Base-by-base conservation (phyloP, 192 early-diverging fungal genomes). In the Coemansia sp. region DNA sequence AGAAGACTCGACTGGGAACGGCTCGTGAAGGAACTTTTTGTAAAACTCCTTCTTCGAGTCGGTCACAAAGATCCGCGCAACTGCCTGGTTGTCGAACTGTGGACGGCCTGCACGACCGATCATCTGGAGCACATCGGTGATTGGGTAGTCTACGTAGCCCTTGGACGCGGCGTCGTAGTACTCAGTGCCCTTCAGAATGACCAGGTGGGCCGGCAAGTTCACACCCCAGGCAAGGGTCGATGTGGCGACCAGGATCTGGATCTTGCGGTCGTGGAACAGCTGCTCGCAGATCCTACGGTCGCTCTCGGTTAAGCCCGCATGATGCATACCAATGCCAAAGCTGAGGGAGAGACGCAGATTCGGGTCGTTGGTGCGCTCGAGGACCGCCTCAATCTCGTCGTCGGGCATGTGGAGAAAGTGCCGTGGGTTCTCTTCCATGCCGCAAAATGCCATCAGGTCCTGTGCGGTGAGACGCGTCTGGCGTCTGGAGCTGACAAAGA, bases 61-160 rank as follows among this genome's bases (percentile, higher is more conserved):
- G 19, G 92, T 89, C 0, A 98, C 94, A 60, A 99, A 84, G 39
- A 99, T 89, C 8, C 85, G 76, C 2, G 94, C 92, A 29, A 96
- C 80, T 18, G 92, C 96, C 23, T 83, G 84, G 56, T 89, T 82
- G 64, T 98, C 96, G 49, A 92, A 98, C 72, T 96, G 93, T 7
- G 92, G 94, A 33, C 97, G 82, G 16, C 83, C 94, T 5, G 97
- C 97, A 49, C 94, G 86, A 14, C 94, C 97, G 82, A 99, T 92
- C 94, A 98, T 99, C 67, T 98, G 97, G 34, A 98, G 68, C 6
- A 99, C 88, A 64, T 99, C 94, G 7, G 97, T 96, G 46, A 98
- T 92, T 0, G 94, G 94, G 51, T 90, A 92, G 53, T 99, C 97
- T 8, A 94, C 91, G 58, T 98, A 99, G 0, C 86, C 84, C 13